Conservation (phyloP, 2,329 filamentous ascomycete genomes). For the Colletotrichum sp. region DNA sequence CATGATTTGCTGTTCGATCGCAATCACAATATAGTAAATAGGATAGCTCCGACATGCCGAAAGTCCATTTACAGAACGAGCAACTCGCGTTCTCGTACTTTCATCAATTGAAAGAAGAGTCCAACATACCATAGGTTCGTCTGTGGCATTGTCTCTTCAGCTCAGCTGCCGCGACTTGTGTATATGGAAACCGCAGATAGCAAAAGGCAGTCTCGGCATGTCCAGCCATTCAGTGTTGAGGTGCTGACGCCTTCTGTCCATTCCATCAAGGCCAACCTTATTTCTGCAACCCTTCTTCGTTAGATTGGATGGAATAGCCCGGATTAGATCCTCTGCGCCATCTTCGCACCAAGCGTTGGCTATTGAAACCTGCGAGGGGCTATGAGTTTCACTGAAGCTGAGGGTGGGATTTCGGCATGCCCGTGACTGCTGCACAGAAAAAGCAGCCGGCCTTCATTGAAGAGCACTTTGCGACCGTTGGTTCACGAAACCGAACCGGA, state of each 20-base stretch:
- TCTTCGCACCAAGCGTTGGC: not conserved
- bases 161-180: fast-evolving
- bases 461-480: not conserved
- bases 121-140: not conserved
- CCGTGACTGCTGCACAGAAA: not conserved
- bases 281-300: not conserved
- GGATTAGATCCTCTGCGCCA: not conserved
- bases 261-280: not conserved
- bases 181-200: not conserved
- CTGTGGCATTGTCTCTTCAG: not conserved
- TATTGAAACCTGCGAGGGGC: not conserved
- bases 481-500: not conserved
- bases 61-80: not conserved
- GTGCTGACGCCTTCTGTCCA: not conserved
- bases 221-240: fast-evolving
- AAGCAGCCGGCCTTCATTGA: not conserved
- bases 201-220: not conserved
- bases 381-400: not conserved
- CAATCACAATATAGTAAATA: not conserved
- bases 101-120: not conserved
- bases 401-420: not conserved
- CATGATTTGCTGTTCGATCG: not conserved
- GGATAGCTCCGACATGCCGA: not conserved
- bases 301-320: not conserved
- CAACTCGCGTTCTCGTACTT: not conserved